These are phyloP conservation scores for Galeopsis tetrahit DNA, from an alignment of 257 asterid genomes.

Conservation along the genomic window DNA sequence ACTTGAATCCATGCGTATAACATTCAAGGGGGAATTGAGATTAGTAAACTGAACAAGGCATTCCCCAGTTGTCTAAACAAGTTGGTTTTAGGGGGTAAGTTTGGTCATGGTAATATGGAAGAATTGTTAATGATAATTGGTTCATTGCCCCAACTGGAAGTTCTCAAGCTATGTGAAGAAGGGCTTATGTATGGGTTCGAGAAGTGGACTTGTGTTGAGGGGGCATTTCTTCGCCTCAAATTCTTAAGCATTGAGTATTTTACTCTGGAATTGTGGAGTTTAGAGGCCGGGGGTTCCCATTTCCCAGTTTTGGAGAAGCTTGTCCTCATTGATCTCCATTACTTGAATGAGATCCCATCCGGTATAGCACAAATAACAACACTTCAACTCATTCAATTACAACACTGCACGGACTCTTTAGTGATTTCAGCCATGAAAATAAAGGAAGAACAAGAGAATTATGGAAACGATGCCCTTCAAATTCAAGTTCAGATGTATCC, in stretches of 20 bases:
- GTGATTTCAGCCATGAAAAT: not conserved
- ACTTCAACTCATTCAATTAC: not conserved
- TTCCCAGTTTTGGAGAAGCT: conserved; percentile 10
- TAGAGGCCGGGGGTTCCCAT: not conserved
- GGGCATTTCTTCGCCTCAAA: conserved; percentile 4
- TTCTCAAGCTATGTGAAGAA: not conserved
- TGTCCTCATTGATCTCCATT: not conserved
- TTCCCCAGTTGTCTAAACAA: conserved; percentile 1
- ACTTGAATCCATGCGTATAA: not conserved
- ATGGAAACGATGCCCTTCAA: not conserved
- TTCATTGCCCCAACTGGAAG: conserved; percentile 14
- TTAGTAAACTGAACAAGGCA: not conserved
- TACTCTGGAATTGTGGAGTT: not conserved
- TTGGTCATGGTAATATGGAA: not conserved
- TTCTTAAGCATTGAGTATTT: not conserved
- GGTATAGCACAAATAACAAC: conserved; percentile 1
- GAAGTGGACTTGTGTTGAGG: conserved; percentile 4
- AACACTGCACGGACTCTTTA: not conserved
- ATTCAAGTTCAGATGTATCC: too few relatives aligned
- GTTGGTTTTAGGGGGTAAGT: not conserved
- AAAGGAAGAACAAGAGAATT: not conserved
- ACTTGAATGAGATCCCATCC: conserved; percentile 13
- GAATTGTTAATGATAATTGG: not conserved
- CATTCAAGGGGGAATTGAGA: too few relatives aligned
- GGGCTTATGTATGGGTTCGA: accelerated